A percentile compares a stretch with the other conserved stretches of the same genome.
These are phyloP conservation scores for Lasiodiplodia gonubiensis DNA, from an alignment of 2,329 filamentous ascomycete genomes.

Conservation along the genomic window DNA sequence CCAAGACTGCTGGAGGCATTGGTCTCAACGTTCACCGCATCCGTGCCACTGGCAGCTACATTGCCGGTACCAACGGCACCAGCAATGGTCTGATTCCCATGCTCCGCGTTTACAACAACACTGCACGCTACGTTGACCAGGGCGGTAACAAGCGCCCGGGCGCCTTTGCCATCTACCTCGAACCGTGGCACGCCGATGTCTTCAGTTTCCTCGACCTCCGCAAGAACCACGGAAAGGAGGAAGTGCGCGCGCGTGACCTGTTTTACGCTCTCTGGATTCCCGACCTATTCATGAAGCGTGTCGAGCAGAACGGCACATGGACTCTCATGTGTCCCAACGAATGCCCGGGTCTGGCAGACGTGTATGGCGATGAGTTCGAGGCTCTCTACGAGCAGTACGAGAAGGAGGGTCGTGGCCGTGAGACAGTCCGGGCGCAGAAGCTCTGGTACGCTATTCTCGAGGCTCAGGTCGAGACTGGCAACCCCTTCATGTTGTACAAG, in stretches of 20 bases:
- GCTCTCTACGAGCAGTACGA: conserved; percentile 94
- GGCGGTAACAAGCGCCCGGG: conserved; percentile 99
- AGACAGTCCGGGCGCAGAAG: conserved; percentile 96
- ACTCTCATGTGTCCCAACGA: conserved; percentile 98
- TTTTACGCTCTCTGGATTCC: conserved; percentile 99
- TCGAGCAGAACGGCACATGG: conserved; percentile 96
- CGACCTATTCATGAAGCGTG: conserved; percentile 99
- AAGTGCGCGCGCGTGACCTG: conserved; percentile 92
- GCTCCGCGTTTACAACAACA: conserved; percentile 99
- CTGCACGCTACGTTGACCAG: conserved; percentile 96
- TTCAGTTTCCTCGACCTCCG: conserved; percentile 97
- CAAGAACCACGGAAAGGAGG: conserved; percentile 99
- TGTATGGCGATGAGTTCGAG: conserved; percentile 97
- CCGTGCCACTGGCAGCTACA: conserved; percentile 96
- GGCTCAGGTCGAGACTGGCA: conserved; percentile 97
- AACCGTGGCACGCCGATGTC: conserved; percentile 98
- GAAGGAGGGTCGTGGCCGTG: conserved; percentile 81
- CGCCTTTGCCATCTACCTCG: conserved; percentile 97
- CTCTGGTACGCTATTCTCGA: conserved; percentile 99
- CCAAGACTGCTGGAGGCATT: conserved; percentile 98
- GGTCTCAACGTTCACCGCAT: conserved; percentile 96
- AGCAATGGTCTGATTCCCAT: conserved; percentile 98
- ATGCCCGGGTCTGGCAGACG: conserved; percentile 90
- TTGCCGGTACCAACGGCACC: conserved; percentile 95
- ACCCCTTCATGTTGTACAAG: conserved; percentile 99